Percentiles rank a stretch among this genome's conserved stretches.
phyloP scores from a whole-genome alignment of 495 filamentous ascomycete genomes.

The Parathielavia hyrcaniae region DNA sequence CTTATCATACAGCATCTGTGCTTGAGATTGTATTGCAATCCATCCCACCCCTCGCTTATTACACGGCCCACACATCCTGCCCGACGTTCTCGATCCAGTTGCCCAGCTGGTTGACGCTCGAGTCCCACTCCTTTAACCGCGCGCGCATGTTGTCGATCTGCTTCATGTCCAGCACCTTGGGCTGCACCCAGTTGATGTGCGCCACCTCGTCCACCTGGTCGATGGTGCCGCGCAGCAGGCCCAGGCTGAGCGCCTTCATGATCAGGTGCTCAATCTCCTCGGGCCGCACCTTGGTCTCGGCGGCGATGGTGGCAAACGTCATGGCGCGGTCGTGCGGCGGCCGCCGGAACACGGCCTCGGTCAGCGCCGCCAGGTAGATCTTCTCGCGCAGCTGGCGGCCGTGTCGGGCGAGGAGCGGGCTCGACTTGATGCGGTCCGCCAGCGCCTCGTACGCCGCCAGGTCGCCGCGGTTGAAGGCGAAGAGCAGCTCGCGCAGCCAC shows the following conservation, averaged over 20 bases:
- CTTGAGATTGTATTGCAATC: background rate
- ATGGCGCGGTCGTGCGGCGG: slow-evolving; percentile 93
- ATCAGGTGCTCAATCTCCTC: slow-evolving; percentile 95
- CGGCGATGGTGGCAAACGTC: slow-evolving; percentile 77
- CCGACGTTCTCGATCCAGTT: slow-evolving; percentile 90
- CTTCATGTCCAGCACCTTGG: slow-evolving; percentile 89
- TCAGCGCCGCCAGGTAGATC: slow-evolving; percentile 91
- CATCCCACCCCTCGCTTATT: slow-evolving; percentile 32
- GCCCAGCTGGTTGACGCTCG: slow-evolving; percentile 85
- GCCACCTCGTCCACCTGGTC: slow-evolving; percentile 94
- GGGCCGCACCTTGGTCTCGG: slow-evolving; percentile 84
- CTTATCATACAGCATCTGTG: slow-evolving; percentile 4
- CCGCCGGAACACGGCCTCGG: slow-evolving; percentile 91
- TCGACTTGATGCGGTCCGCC: slow-evolving; percentile 66
- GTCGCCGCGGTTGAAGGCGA: slow-evolving; percentile 96
- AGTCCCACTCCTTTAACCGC: slow-evolving; percentile 87
- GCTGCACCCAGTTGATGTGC: slow-evolving; percentile 97
- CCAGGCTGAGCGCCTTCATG: slow-evolving; percentile 95
- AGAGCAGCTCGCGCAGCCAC: slow-evolving; percentile 91
- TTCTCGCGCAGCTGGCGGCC: slow-evolving; percentile 86
- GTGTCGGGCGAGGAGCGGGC: slow-evolving; percentile 72
- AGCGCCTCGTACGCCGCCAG: slow-evolving; percentile 78
- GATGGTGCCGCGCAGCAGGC: slow-evolving; percentile 83
- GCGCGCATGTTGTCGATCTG: slow-evolving; percentile 93
- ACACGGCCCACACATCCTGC: slow-evolving; percentile 86